phyloP scores from a whole-genome alignment of 1,139 yeast genomes.

The Casaregolazyma suthepensis region DNA sequence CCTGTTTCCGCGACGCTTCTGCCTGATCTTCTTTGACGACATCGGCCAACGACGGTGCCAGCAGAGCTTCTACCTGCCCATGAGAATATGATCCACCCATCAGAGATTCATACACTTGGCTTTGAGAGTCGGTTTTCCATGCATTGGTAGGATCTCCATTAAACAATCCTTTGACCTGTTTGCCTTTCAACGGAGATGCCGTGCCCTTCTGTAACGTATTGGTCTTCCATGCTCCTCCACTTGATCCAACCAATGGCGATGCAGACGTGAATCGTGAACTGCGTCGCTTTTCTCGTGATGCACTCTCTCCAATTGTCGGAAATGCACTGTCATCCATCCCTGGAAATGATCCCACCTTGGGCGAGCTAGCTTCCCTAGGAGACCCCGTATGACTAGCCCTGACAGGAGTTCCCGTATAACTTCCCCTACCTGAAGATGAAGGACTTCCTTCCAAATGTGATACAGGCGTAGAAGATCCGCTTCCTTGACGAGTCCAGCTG shows the following conservation, averaged over 20 bases:
- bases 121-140: not conserved
- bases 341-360: not conserved
- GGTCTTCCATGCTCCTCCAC: not conserved
- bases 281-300: constrained; percentile 4
- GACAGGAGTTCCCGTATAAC: not conserved
- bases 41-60: constrained; percentile 26
- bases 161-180: not conserved
- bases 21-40: constrained; percentile 42
- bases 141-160: not conserved
- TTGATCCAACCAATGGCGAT: not conserved
- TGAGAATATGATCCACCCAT: not conserved
- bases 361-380: not conserved
- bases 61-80: not conserved
- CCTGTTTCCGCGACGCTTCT: constrained; percentile 35
- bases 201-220: not conserved
- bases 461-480: not conserved
- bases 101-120: not conserved
- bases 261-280: not conserved
- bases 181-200: not conserved
- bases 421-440: not conserved
- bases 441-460: not conserved
- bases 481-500: not conserved
- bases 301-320: not conserved
- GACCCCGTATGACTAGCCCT: not conserved
- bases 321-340: not conserved